These are phyloP conservation scores for Fomitopsis palustris DNA, from an alignment of 1,284 basidiomycete genomes.

Conservation along the genomic window DNA sequence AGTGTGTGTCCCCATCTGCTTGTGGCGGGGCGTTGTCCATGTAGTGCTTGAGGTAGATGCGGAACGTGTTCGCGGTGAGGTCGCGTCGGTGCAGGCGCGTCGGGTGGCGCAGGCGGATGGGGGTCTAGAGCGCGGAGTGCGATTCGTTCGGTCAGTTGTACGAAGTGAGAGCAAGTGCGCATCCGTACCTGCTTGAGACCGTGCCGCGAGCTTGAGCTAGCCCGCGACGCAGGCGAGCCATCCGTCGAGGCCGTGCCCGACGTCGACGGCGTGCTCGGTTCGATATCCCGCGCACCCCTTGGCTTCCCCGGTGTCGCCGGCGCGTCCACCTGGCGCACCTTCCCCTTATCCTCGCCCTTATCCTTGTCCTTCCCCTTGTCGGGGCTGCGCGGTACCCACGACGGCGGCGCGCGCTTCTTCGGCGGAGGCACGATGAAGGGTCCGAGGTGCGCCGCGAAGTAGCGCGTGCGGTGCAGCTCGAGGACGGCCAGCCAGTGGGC, in stretches of 20 bases:
- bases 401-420: constrained; percentile 9
- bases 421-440: constrained; percentile 45
- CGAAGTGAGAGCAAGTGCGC: no score
- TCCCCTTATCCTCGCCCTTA: not conserved
- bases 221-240: constrained; percentile 10
- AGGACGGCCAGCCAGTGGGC: constrained; percentile 53
- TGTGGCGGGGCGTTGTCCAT: constrained; percentile 48
- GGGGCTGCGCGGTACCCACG: not conserved
- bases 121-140: constrained; percentile 28
- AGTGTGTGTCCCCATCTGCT: not conserved
- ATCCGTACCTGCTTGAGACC: constrained; percentile 13
- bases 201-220: constrained; percentile 4
- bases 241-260: not conserved
- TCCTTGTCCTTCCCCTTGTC: not conserved
- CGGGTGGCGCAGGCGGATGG: constrained; percentile 61
- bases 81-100: constrained; percentile 59
- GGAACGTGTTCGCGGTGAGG: constrained; percentile 64
- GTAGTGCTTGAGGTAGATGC: constrained; percentile 72
- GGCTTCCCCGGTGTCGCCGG: not conserved
- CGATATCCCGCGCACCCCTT: not conserved
- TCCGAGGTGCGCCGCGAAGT: constrained; percentile 34
- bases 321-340: not conserved
- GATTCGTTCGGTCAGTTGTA: not conserved
- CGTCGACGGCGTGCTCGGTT: constrained; percentile 16
- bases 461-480: constrained; percentile 49